These are phyloP conservation scores for Chaetomiaceae sp. DNA, from an alignment of 2,329 filamentous ascomycete genomes.

Conservation along the genomic window DNA sequence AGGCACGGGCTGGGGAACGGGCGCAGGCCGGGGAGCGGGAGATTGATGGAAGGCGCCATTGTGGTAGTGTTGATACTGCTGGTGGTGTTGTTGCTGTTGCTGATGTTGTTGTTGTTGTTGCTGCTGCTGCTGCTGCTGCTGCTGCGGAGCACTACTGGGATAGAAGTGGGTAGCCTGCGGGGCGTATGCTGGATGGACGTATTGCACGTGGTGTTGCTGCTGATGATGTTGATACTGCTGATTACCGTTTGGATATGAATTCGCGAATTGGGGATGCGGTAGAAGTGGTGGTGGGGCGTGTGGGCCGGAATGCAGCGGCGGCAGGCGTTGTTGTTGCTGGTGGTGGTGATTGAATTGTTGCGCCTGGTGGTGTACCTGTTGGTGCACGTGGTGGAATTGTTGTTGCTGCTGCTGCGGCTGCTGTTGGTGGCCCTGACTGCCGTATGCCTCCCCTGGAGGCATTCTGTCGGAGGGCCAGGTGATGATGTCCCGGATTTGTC, in stretches of 20 bases:
- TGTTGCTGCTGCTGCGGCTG: conserved; percentile 21
- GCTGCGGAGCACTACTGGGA: conserved; percentile 22
- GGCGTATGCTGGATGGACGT: conserved; percentile 24
- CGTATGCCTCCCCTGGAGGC: conserved; percentile 39
- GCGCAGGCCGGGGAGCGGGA: not conserved
- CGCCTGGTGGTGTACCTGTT: conserved; percentile 22
- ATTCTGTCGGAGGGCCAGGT: conserved; percentile 27
- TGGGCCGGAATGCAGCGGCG: conserved; percentile 12
- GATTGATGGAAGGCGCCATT: conserved; percentile 24
- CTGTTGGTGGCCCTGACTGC: conserved; percentile 32
- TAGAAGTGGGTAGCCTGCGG: conserved; percentile 24
- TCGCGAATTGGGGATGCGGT: conserved; percentile 20
- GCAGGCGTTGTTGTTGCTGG: conserved; percentile 25
- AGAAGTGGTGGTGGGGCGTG: conserved; percentile 16
- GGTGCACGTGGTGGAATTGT: conserved; percentile 27
- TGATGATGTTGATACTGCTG: conserved; percentile 20
- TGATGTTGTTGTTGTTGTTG: conserved; percentile 15
- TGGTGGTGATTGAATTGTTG: conserved; percentile 28
- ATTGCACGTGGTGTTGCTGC: conserved; percentile 21
- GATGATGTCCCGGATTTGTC: conserved; percentile 30
- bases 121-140: conserved; percentile 19
- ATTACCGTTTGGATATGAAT: conserved; percentile 17
- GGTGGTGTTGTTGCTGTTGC: conserved; percentile 16
- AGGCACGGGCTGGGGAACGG: conserved; percentile 5
- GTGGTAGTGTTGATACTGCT: conserved; percentile 23